phyloP scores from a whole-genome alignment of 176 grass and related monocot genomes.

The Aegilops longissima region DNA sequence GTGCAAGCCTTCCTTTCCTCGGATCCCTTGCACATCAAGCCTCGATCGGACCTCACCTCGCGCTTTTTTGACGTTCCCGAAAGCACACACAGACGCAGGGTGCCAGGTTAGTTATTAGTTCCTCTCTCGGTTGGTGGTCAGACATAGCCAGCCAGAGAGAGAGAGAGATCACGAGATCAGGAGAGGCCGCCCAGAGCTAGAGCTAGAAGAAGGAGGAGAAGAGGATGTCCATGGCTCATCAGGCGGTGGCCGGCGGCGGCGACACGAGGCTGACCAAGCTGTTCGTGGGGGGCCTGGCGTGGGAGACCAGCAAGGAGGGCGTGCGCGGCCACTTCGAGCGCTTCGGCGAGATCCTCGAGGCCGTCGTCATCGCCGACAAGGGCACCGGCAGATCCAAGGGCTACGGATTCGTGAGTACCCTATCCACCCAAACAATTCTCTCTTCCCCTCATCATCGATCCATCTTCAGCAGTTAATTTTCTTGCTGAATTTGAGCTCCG shows the following conservation, averaged over 20 bases:
- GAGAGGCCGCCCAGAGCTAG: background rate
- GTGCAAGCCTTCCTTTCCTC: constrained; percentile 26
- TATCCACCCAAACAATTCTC: background rate
- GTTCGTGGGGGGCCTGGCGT: constrained; percentile 54
- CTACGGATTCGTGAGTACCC: constrained; percentile 48
- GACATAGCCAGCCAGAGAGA: background rate
- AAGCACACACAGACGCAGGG: constrained; percentile 3
- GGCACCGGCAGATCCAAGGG: constrained; percentile 55
- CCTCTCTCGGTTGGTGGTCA: constrained; percentile 32
- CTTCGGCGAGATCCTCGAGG: constrained; percentile 93
- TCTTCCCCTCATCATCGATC: background rate
- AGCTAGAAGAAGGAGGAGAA: constrained; percentile 30
- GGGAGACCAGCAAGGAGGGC: constrained; percentile 54
- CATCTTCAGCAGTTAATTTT: background rate
- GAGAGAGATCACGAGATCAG: background rate
- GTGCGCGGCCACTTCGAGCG: constrained; percentile 43
- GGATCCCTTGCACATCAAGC: constrained; percentile 49
- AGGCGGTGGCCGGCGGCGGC: constrained; percentile 11
- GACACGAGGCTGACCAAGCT: constrained; percentile 54
- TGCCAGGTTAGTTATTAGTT: background rate
- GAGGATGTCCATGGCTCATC: constrained; percentile 10
- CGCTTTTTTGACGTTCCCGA: background rate
- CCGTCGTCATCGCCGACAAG: constrained; percentile 86
- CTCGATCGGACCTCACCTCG: constrained; percentile 23
- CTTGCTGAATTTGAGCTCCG: background rate